Evolutionary conservation across 306 rosid genomes (phyloP).

Genomic region (Gillenia trifoliata): DNA sequence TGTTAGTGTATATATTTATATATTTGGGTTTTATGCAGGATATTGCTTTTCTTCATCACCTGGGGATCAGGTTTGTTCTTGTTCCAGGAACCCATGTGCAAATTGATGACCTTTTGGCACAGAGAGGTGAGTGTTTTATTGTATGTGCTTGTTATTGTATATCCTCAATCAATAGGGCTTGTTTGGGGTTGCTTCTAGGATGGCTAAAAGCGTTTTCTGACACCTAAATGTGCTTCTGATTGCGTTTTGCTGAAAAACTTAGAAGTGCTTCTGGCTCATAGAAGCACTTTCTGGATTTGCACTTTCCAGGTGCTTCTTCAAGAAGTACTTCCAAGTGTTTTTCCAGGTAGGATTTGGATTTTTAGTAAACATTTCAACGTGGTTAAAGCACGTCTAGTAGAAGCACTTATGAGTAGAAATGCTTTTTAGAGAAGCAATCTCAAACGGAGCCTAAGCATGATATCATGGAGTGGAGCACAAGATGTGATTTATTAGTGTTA

Average conservation of each 20-base stretch:
- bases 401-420: too few relatives aligned
- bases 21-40: conserved; percentile 52
- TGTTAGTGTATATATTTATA: neutral
- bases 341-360: neutral
- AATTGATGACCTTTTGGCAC: conserved; percentile 72
- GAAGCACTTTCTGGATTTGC: neutral
- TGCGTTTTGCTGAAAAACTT: neutral
- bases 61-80: conserved; percentile 87
- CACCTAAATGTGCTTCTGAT: neutral
- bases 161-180: neutral
- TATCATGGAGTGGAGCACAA: neutral
- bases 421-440: neutral
- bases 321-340: neutral
- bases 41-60: conserved; percentile 91
- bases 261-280: neutral
- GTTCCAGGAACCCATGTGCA: conserved; percentile 89
- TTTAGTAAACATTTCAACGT: neutral
- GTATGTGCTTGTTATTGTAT: conserved; percentile 1
- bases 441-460: neutral
- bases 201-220: neutral
- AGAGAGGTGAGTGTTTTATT: conserved; percentile 56
- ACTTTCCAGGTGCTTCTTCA: neutral
- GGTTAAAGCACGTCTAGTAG: neutral
- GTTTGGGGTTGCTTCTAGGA: neutral
- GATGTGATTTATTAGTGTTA: neutral